Percentiles rank a stretch among this genome's conserved stretches.
Conservation (phyloP, 441 rosid genomes). For the Erodium chrysanthum region DNA sequence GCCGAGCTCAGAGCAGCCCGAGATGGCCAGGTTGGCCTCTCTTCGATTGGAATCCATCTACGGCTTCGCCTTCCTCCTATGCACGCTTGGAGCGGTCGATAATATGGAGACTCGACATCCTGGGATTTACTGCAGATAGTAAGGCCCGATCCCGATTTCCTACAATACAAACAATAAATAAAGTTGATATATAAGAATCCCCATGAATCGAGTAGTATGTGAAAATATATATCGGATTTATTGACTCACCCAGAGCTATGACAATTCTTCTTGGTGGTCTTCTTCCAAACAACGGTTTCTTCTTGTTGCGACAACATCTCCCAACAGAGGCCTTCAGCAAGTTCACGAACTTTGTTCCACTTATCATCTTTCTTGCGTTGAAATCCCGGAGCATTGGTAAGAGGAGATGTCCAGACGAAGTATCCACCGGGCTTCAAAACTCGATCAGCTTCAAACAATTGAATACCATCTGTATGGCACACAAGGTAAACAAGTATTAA, state of each 20-base stretch:
- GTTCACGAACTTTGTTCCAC: constrained; percentile 61
- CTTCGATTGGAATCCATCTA: constrained; percentile 76
- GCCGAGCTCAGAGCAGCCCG: constrained; percentile 62
- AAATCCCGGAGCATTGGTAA: constrained; percentile 39
- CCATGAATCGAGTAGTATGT: not conserved
- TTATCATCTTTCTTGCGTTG: constrained; percentile 49
- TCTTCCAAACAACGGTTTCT: constrained; percentile 90
- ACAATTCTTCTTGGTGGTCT: constrained; percentile 64
- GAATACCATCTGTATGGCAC: constrained; percentile 48
- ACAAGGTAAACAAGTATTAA: no score
- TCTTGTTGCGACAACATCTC: constrained; percentile 82
- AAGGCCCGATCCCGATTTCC: constrained; percentile 69
- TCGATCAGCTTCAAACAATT: constrained; percentile 67
- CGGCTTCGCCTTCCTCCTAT: constrained; percentile 71
- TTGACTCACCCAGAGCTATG: constrained; percentile 58
- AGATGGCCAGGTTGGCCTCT: constrained; percentile 67
- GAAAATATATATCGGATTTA: not conserved
- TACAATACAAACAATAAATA: constrained; percentile 18
- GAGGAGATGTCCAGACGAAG: constrained; percentile 89
- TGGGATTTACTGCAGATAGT: constrained; percentile 62
- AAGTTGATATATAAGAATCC: constrained; percentile 6
- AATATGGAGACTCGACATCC: constrained; percentile 80
- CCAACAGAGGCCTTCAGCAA: constrained; percentile 79
- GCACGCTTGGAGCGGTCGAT: constrained; percentile 76
- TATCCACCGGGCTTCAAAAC: constrained; percentile 83